These are phyloP conservation scores for Ogataea henricii DNA, from an alignment of 805 yeast genomes.

Conservation along the genomic window DNA sequence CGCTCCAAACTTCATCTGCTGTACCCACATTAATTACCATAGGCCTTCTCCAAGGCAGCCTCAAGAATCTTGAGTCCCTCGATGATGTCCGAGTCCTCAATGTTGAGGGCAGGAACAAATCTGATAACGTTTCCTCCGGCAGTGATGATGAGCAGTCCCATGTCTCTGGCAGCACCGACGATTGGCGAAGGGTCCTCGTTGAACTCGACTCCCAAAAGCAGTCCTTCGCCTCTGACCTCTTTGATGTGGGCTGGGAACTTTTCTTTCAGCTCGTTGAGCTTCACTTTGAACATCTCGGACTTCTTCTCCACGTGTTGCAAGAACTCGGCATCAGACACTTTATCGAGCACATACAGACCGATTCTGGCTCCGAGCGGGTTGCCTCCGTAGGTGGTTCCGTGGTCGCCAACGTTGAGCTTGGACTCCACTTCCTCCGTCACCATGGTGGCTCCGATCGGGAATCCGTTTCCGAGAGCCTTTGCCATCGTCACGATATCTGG, in stretches of 20 bases:
- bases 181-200: constrained; percentile 60
- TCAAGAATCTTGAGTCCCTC: constrained; percentile 75
- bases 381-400: constrained; percentile 98
- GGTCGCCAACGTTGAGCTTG: constrained; percentile 84
- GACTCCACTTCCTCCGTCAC: constrained; percentile 77
- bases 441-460: constrained; percentile 93
- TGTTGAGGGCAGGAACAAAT: constrained; percentile 89
- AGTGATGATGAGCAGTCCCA: constrained; percentile 82
- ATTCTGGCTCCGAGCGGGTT: constrained; percentile 89
- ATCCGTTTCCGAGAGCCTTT: constrained; percentile 95
- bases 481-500: constrained; percentile 96
- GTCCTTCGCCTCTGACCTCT: constrained; percentile 85
- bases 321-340: constrained; percentile 62
- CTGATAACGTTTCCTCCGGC: constrained; percentile 92
- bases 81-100: constrained; percentile 64
- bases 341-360: constrained; percentile 72
- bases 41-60: constrained; percentile 44
- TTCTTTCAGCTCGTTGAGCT: constrained; percentile 50
- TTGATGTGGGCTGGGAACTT: constrained; percentile 62
- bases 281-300: constrained; percentile 55
- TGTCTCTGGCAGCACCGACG: constrained; percentile 69
- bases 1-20: no score
- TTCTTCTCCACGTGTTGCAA: constrained; percentile 60
- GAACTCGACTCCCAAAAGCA: constrained; percentile 83
- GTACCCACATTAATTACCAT: neutral